Base-by-base conservation (phyloP, 2,329 filamentous ascomycete genomes). In the Plectosphaerella sp. region DNA sequence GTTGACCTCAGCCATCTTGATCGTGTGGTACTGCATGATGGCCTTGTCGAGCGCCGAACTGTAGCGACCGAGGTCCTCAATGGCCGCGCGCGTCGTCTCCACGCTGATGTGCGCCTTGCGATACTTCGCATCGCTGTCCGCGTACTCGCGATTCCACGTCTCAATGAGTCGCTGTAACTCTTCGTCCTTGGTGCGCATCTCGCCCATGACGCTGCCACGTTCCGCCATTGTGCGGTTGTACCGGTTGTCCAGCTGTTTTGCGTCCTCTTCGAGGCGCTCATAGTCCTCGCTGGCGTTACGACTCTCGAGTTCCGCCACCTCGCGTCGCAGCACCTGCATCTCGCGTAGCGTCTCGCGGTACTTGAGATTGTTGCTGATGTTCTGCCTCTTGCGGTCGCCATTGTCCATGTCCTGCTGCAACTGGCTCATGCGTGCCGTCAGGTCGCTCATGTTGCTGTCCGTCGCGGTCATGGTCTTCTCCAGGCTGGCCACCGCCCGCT, bases 1-100 rank as follows among this genome's bases (percentile, higher is more conserved):
- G 70, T 99, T 99, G 68, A 99, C 93, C 68, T 99, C 92, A 61
- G 94, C 89, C 94, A 99, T 99, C 76, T 99, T 99, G 65, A 96
- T 75, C 28, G 87, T 82, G 73, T 99, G 94, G 65, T 93, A 99
- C 63, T 89, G 90, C 90, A 99, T 97, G 64, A 99, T 95, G 46
- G 94, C 95, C 64, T 94, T 91, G 74, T 97, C 93, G 12, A 99
- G 80, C 8, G 94, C 94, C 10, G 83, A 79, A 43, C 84, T 80
- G 66, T 96, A 97, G 41, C 89, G 87, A 7, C 80, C 87, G 36
- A 99, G 76, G 66, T 99, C 94, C 52, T 96, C 91, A 51, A 96
- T 89, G 3, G 91, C 93, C 4, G 92, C 93, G 68, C 92, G 95
- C 47, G 91, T 97, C 1, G 92, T 95, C 72, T 86, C 90, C 1